Conservation (phyloP, 441 rosid genomes). For the Macaranga tanarius region DNA sequence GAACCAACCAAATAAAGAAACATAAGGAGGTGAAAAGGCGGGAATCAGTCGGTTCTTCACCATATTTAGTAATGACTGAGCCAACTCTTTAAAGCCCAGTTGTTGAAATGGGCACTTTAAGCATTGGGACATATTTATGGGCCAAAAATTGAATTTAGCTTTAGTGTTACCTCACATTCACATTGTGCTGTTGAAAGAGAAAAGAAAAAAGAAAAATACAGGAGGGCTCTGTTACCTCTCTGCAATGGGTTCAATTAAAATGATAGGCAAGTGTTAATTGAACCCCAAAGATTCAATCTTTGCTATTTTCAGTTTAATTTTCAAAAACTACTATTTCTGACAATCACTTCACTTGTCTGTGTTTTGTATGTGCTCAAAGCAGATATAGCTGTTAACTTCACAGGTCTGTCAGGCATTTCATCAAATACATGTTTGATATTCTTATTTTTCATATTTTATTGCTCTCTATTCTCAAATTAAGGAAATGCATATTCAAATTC, state of each 20-base stretch:
- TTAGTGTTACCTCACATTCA: background rate
- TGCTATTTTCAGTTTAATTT: background rate
- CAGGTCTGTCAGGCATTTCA: constrained; percentile 80
- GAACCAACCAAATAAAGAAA: too few relatives aligned
- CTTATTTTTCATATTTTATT: constrained; percentile 1
- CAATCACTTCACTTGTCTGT: background rate
- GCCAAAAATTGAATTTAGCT: background rate
- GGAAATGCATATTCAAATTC: background rate
- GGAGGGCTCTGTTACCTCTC: background rate
- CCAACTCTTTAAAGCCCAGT: background rate
- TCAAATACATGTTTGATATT: constrained; percentile 34
- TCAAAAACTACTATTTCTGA: background rate
- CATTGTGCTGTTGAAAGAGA: background rate
- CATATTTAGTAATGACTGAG: background rate
- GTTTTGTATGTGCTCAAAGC: constrained; percentile 26
- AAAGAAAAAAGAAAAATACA: background rate
- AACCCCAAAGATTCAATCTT: background rate
- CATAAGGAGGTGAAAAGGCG: background rate
- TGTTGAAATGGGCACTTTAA: background rate
- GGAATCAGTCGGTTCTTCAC: background rate
- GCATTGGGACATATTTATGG: background rate
- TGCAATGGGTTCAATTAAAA: constrained; percentile 59
- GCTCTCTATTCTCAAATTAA: constrained; percentile 13
- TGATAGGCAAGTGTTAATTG: constrained; percentile 68
- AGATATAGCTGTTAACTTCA: constrained; percentile 96